A percentile compares a stretch with the other conserved stretches of the same genome.
phyloP scores from a whole-genome alignment of 768 basidiomycete species.

The Hygrophoropsis aurantiaca region DNA sequence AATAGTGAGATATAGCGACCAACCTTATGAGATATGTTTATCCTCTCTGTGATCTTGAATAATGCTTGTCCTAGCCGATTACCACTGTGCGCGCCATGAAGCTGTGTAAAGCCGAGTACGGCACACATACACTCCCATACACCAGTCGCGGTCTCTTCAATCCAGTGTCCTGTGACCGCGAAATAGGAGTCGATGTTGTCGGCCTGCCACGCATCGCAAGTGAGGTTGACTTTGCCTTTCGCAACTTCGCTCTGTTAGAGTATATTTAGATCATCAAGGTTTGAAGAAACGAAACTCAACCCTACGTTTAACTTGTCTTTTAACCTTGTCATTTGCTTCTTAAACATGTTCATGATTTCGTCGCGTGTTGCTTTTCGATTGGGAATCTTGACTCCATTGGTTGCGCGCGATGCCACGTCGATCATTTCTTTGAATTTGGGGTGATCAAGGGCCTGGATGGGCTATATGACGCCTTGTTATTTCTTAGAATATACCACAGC shows the following conservation, averaged over 20 bases:
- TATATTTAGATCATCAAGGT: not conserved
- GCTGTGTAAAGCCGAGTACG: conserved; percentile 33
- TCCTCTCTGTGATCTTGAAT: conserved; percentile 25
- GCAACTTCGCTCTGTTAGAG: conserved; percentile 16
- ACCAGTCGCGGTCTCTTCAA: conserved; percentile 26
- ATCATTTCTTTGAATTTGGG: conserved; percentile 33
- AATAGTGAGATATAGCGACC: not conserved
- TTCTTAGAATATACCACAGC: too few species aligned
- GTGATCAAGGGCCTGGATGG: conserved; percentile 27
- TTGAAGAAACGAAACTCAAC: not conserved
- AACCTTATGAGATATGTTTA: conserved; percentile 33
- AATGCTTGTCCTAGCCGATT: conserved; percentile 31
- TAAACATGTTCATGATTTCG: conserved; percentile 2
- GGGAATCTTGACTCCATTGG: conserved; percentile 12
- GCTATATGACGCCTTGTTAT: conserved; percentile 6
- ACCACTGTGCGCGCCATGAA: conserved; percentile 39
- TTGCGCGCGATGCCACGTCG: conserved; percentile 30
- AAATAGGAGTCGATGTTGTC: conserved; percentile 37
- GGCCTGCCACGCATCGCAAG: conserved; percentile 43
- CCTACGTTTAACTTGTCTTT: not conserved
- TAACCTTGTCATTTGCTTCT: not conserved
- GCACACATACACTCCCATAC: conserved; percentile 28
- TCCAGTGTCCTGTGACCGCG: conserved; percentile 40
- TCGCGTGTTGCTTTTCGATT: not conserved
- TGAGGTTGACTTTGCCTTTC: conserved; percentile 28